These are phyloP conservation scores for Hypoxylon sp. DNA, from an alignment of 2,329 filamentous ascomycete genomes.

Conservation along the genomic window DNA sequence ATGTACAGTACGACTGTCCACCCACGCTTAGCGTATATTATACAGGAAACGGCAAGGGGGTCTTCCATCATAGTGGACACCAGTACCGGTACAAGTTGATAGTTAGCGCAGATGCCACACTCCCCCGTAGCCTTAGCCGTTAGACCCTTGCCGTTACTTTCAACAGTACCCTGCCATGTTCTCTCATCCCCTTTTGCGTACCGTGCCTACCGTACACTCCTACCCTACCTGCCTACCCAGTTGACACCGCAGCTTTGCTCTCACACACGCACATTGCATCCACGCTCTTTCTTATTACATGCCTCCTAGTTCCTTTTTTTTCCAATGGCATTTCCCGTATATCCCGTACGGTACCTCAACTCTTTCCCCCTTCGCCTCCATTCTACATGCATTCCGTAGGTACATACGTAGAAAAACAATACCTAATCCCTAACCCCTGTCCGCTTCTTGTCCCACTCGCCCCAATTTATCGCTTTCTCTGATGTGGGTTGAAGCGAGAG, in stretches of 20 bases:
- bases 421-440: conserved; percentile 41
- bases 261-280: too few relatives aligned
- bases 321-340: conserved; percentile 36
- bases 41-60: conserved; percentile 17
- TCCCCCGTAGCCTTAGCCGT: conserved; percentile 33
- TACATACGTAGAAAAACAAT: too few relatives aligned
- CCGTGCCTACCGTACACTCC: conserved; percentile 21
- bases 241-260: conserved; percentile 16
- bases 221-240: conserved; percentile 15
- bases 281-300: conserved; percentile 28
- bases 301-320: conserved; percentile 17
- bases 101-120: conserved; percentile 20
- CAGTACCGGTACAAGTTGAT: conserved; percentile 31
- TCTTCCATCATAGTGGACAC: conserved; percentile 13
- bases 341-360: conserved; percentile 9
- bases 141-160: conserved; percentile 37
- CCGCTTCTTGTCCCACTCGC: conserved; percentile 38
- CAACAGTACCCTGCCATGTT: conserved; percentile 36
- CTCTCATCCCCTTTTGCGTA: conserved; percentile 36
- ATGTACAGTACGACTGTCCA: conserved; percentile 10
- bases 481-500: conserved; percentile 40
- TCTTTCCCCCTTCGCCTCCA: conserved; percentile 33
- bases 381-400: conserved; percentile 22
- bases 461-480: conserved; percentile 39
- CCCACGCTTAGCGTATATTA: conserved; percentile 16